These are phyloP conservation scores for Lasiosphaeriaceae sp. DNA, from an alignment of 495 filamentous ascomycete species.

Conservation along the genomic window DNA sequence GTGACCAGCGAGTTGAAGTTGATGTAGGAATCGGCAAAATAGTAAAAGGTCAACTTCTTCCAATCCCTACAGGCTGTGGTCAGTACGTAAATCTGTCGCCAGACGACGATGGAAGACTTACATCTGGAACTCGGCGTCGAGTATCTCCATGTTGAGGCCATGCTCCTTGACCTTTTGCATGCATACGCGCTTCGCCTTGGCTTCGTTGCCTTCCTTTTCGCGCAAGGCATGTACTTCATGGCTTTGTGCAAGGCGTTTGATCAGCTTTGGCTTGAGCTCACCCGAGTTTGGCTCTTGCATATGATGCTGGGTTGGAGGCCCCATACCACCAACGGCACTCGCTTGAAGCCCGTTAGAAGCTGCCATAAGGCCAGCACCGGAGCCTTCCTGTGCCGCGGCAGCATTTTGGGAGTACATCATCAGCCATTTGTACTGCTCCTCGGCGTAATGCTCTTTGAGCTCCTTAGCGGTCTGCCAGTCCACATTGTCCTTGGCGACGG, in stretches of 20 bases:
- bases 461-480: conserved; percentile 80
- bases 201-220: conserved; percentile 96
- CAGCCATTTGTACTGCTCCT: conserved; percentile 93
- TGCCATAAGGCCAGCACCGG: conserved; percentile 51
- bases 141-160: conserved; percentile 93
- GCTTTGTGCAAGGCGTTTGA: conserved; percentile 85
- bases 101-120: conserved; percentile 44
- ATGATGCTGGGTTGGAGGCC: conserved; percentile 63
- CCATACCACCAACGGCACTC: conserved; percentile 72
- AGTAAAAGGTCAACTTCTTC: conserved; percentile 98
- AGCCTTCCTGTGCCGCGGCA: conserved; percentile 53
- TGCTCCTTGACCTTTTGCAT: conserved; percentile 95
- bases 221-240: conserved; percentile 83
- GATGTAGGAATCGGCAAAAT: conserved; percentile 96
- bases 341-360: conserved; percentile 57
- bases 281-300: conserved; percentile 68
- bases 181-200: conserved; percentile 93
- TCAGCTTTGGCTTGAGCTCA: conserved; percentile 91
- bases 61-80: conserved; percentile 68
- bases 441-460: conserved; percentile 79
- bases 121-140: conserved; percentile 99
- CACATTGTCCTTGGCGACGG: conserved; percentile 81
- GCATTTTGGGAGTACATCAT: conserved; percentile 93
- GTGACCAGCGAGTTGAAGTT: conserved; percentile 98
- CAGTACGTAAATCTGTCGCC: conserved; percentile 1